These are phyloP conservation scores for Cicer chorassanicum DNA, from an alignment of 306 rosid genomes.

Conservation along the genomic window DNA sequence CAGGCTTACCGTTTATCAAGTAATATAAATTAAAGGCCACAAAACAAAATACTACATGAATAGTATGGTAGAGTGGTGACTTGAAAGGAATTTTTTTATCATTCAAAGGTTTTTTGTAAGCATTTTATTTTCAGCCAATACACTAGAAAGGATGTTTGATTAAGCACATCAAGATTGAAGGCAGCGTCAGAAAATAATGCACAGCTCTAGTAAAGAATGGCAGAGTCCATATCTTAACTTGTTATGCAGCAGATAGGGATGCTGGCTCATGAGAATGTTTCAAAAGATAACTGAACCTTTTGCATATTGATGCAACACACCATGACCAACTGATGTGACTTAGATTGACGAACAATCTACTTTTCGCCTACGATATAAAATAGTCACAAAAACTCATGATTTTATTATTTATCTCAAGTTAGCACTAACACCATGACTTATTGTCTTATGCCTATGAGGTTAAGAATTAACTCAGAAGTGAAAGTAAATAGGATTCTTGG, in stretches of 20 bases:
- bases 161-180: conserved; percentile 1
- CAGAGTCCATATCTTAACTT: conserved; percentile 11
- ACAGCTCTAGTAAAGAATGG: conserved; percentile 18
- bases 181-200: conserved; percentile 1
- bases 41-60: conserved; percentile 27
- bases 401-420: conserved; percentile 37
- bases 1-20: conserved; percentile 21
- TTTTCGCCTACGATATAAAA: neutral
- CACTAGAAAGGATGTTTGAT: neutral
- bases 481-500: conserved; percentile 3
- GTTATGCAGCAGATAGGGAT: conserved; percentile 11
- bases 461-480: conserved; percentile 11
- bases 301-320: conserved; percentile 25
- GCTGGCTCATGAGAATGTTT: conserved; percentile 26
- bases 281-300: neutral
- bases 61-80: neutral
- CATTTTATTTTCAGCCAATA: neutral
- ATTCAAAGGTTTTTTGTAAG: neutral
- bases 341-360: neutral
- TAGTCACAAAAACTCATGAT: neutral
- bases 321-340: neutral
- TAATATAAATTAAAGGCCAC: conserved; percentile 32
- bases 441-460: neutral
- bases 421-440: neutral
- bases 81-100: conserved; percentile 3